Evolutionary conservation across 2,329 filamentous ascomycete species (phyloP).

Genomic region (Aspergillus transmontanensis): DNA sequence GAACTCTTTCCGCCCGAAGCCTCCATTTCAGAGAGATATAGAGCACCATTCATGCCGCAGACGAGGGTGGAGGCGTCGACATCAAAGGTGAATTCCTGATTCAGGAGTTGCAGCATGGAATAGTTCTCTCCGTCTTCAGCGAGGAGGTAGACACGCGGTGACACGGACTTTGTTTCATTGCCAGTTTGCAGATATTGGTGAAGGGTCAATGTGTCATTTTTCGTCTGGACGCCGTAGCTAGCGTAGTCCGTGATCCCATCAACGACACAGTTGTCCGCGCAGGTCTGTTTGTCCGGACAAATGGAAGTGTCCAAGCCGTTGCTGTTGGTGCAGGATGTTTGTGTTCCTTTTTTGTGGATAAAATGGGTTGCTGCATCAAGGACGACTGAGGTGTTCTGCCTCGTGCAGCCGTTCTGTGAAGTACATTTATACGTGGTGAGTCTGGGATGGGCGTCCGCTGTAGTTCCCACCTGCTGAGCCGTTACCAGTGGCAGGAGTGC

Average conservation of each 20-base stretch:
- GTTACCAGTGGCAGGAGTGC: slow-evolving; percentile 47
- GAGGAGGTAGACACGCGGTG: slow-evolving; percentile 61
- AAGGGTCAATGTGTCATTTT: slow-evolving; percentile 50
- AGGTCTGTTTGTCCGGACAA: slow-evolving; percentile 52
- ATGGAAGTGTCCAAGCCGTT: slow-evolving; percentile 49
- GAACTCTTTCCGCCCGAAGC: slow-evolving; percentile 58
- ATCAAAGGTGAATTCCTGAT: slow-evolving; percentile 70
- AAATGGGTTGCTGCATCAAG: slow-evolving; percentile 58
- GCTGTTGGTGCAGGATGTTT: slow-evolving; percentile 55
- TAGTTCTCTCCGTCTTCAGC: slow-evolving; percentile 62
- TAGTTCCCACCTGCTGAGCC: slow-evolving; percentile 56
- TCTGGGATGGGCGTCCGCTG: slow-evolving; percentile 52
- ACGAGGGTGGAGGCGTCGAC: slow-evolving; percentile 69
- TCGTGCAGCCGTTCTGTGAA: slow-evolving; percentile 51
- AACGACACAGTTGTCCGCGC: slow-evolving; percentile 57
- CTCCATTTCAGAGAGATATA: slow-evolving; percentile 66
- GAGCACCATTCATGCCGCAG: slow-evolving; percentile 70
- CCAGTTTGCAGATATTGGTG: slow-evolving; percentile 44
- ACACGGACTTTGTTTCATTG: slow-evolving; percentile 31
- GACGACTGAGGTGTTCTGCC: slow-evolving; percentile 52
- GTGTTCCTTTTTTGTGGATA: slow-evolving; percentile 47
- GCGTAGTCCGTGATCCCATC: slow-evolving; percentile 56
- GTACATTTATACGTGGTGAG: slow-evolving; percentile 57
- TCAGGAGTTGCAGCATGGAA: slow-evolving; percentile 62
- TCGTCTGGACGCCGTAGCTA: slow-evolving; percentile 54